Conservation (phyloP, 2,329 filamentous ascomycete genomes). For the Ramularia collo-cygni region DNA sequence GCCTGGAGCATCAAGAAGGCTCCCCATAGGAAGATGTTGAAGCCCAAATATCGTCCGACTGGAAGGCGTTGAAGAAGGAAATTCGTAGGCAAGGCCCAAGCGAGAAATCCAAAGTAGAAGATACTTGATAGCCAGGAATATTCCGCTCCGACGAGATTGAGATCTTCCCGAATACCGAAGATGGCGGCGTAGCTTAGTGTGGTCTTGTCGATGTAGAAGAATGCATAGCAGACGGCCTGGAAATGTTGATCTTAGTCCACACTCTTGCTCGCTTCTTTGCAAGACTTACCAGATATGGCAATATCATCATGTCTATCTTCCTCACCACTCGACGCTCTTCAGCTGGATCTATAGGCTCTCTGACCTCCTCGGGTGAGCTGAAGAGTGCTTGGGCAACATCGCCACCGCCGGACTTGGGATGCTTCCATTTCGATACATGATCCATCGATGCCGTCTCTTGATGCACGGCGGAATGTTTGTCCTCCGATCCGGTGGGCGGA, state of each 20-base stretch:
- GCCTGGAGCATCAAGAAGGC: slow-evolving; percentile 33
- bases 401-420: slow-evolving; percentile 24
- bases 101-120: slow-evolving; percentile 52
- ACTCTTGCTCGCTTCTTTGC: too few relatives aligned
- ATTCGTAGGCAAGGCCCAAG: slow-evolving; percentile 50
- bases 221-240: slow-evolving; percentile 31
- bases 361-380: slow-evolving; percentile 32
- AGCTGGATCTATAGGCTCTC: slow-evolving; percentile 42
- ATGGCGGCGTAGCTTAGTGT: slow-evolving; percentile 58
- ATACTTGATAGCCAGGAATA: slow-evolving; percentile 48
- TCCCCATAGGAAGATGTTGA: slow-evolving; percentile 55
- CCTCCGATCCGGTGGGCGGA: slow-evolving; percentile 3
- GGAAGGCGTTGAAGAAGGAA: slow-evolving; percentile 47
- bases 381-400: slow-evolving; percentile 49
- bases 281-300: slow-evolving; percentile 37
- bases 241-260: too few relatives aligned
- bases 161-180: slow-evolving; percentile 55
- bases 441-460: slow-evolving; percentile 9
- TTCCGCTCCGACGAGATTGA: slow-evolving; percentile 50
- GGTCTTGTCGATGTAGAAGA: slow-evolving; percentile 42
- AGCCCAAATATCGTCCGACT: slow-evolving; percentile 45
- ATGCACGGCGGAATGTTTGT: slow-evolving; percentile 9
- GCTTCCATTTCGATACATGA: slow-evolving; percentile 20
- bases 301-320: slow-evolving; percentile 54
- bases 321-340: slow-evolving; percentile 44